phyloP scores from a whole-genome alignment of 345 rosid species.

The Moricandia moricandioides region DNA sequence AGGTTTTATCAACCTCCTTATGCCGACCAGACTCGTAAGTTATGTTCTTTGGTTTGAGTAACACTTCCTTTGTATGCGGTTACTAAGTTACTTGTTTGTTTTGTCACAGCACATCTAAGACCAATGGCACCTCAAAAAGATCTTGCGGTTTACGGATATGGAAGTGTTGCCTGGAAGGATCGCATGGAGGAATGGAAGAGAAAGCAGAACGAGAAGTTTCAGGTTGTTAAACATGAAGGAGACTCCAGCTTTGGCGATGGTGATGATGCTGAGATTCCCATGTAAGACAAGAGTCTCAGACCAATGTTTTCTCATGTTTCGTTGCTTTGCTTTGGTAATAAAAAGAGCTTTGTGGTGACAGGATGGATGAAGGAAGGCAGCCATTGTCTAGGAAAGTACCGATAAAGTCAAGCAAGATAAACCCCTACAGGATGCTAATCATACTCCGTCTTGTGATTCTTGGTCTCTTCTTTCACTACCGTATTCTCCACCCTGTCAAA shows the following conservation, averaged over 20 bases:
- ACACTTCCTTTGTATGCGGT: background rate
- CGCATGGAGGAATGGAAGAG: constrained; percentile 84
- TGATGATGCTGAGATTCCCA: constrained; percentile 73
- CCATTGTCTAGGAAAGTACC: constrained; percentile 88
- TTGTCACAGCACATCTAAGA: constrained; percentile 65
- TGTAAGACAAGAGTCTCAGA: constrained; percentile 40
- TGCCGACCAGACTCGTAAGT: constrained; percentile 62
- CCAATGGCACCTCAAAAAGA: constrained; percentile 88
- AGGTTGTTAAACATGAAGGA: constrained; percentile 62
- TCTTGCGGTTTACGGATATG: constrained; percentile 81
- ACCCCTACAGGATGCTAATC: constrained; percentile 75
- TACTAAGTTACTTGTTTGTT: constrained; percentile 20
- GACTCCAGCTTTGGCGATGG: constrained; percentile 46
- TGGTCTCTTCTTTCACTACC: constrained; percentile 81
- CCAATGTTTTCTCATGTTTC: background rate
- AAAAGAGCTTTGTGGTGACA: constrained; percentile 13
- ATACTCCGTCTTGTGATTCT: constrained; percentile 69
- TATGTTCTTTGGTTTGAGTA: background rate
- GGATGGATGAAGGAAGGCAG: constrained; percentile 99
- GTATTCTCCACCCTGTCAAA: constrained; percentile 78
- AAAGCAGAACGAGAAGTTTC: constrained; percentile 66
- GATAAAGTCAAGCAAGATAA: constrained; percentile 75
- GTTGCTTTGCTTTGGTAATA: background rate
- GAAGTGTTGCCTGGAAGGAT: constrained; percentile 93
- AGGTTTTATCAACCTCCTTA: constrained; percentile 52